Conservation (phyloP, 345 rosid species). For the Lumnitzera racemosa region DNA sequence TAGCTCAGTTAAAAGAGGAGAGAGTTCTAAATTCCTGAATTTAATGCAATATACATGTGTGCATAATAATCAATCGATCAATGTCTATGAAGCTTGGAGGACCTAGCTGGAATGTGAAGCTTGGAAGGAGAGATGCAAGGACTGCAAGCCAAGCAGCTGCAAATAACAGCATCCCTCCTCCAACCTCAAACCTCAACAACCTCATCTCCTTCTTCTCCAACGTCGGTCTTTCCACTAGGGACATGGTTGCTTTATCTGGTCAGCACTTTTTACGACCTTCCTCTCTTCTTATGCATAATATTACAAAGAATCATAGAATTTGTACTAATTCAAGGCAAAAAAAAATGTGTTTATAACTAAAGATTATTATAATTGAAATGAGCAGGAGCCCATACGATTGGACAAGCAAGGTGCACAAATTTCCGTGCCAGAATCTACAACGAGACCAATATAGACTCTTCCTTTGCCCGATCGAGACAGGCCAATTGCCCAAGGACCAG, state of each 20-base stretch:
- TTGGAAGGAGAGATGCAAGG: constrained; percentile 74
- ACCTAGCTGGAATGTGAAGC: constrained; percentile 59
- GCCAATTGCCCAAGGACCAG: constrained; percentile 39
- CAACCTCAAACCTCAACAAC: constrained; percentile 27
- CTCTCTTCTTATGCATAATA: no score
- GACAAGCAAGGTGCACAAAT: constrained; percentile 56
- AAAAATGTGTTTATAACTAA: neutral
- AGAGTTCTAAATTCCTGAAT: no score
- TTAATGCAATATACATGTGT: neutral
- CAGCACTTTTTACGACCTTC: neutral
- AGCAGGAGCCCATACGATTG: constrained; percentile 74
- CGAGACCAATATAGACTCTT: constrained; percentile 54
- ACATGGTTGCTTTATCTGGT: constrained; percentile 77
- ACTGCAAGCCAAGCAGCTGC: constrained; percentile 51
- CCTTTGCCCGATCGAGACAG: constrained; percentile 42
- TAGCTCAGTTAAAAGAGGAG: no score
- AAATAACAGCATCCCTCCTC: constrained; percentile 60
- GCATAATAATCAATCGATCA: neutral
- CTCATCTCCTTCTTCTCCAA: constrained; percentile 44
- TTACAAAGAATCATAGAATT: no score
- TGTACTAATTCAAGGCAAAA: no score
- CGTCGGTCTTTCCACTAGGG: constrained; percentile 51
- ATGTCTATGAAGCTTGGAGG: constrained; percentile 49
- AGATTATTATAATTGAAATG: neutral
- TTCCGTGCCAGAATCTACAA: constrained; percentile 67